A percentile compares a stretch with the other conserved stretches of the same genome.
phyloP scores from a whole-genome alignment of 202 grass and related monocot species.

The Bolboschoenoplectus hybrid region DNA sequence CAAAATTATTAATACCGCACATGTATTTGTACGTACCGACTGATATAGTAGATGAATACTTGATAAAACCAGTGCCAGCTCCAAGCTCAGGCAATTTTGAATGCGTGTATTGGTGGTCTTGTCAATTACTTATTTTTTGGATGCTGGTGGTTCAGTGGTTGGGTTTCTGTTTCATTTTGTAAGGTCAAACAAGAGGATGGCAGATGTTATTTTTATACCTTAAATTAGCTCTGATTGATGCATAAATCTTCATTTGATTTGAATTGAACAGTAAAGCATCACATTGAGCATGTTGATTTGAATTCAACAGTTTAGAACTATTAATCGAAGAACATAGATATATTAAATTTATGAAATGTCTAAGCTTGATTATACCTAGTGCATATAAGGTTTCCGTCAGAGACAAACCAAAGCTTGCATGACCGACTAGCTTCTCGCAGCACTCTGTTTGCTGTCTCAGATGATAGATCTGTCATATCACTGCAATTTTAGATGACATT shows the following conservation, averaged over 20 bases:
- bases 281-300: not conserved
- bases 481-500: constrained; percentile 48
- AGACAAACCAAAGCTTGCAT: constrained; percentile 88
- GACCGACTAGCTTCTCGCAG: constrained; percentile 51
- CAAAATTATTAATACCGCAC: not conserved
- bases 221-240: not conserved
- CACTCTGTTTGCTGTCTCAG: constrained; percentile 67
- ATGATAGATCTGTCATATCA: constrained; percentile 64
- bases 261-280: not conserved
- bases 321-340: not conserved
- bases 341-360: constrained; percentile 9
- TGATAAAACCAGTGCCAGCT: not conserved
- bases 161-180: not conserved
- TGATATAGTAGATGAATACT: not conserved
- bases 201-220: not conserved
- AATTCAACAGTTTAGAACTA: not conserved
- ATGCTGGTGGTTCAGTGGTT: not conserved
- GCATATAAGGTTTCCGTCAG: constrained; percentile 61
- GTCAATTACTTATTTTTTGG: not conserved
- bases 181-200: not conserved
- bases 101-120: not conserved
- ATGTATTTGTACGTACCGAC: not conserved
- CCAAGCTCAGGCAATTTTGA: not conserved
- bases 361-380: constrained; percentile 49
- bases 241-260: not conserved